These are phyloP conservation scores for Pilasporangium apinafurcum DNA, from an alignment of 352 stramenopile genomes.

Conservation along the genomic window DNA sequence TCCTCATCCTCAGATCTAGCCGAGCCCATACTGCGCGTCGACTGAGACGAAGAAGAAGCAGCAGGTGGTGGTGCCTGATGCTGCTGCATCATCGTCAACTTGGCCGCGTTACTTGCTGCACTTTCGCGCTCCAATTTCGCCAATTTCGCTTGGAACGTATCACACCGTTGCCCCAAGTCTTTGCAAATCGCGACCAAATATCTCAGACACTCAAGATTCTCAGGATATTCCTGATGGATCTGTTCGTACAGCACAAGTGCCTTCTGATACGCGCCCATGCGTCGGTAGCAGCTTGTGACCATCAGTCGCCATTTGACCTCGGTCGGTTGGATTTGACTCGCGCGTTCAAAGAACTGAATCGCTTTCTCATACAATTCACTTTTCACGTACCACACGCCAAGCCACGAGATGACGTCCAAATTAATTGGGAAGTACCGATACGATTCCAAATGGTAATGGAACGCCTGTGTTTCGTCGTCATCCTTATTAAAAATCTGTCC, in stretches of 20 bases:
- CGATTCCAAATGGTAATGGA: slow-evolving; percentile 95
- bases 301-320: slow-evolving; percentile 97
- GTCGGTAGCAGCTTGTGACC: slow-evolving; percentile 94
- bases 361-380: slow-evolving; percentile 96
- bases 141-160: slow-evolving; percentile 91
- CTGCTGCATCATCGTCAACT: slow-evolving; percentile 21
- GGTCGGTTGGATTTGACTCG: slow-evolving; percentile 91
- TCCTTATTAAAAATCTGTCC: slow-evolving; percentile 94
- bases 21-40: slow-evolving; percentile 8
- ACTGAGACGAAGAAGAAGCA: slow-evolving; percentile 7
- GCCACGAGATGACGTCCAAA: slow-evolving; percentile 95
- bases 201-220: slow-evolving; percentile 90
- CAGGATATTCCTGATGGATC: slow-evolving; percentile 92
- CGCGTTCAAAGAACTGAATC: slow-evolving; percentile 95
- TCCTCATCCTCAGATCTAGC: slow-evolving; percentile 24
- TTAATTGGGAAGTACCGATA: slow-evolving; percentile 95
- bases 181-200: slow-evolving; percentile 94
- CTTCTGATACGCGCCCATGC: slow-evolving; percentile 90
- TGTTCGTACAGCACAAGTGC: slow-evolving; percentile 93
- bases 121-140: slow-evolving; percentile 83
- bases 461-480: slow-evolving; percentile 91
- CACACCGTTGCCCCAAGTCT: slow-evolving; percentile 88
- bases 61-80: slow-evolving; percentile 17
- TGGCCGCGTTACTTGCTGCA: slow-evolving; percentile 17
- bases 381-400: slow-evolving; percentile 97